Evolutionary conservation across 2,329 filamentous ascomycete species (phyloP), one percentile per base, ranked within the genome.

Genomic region (Didymella exigua): DNA sequence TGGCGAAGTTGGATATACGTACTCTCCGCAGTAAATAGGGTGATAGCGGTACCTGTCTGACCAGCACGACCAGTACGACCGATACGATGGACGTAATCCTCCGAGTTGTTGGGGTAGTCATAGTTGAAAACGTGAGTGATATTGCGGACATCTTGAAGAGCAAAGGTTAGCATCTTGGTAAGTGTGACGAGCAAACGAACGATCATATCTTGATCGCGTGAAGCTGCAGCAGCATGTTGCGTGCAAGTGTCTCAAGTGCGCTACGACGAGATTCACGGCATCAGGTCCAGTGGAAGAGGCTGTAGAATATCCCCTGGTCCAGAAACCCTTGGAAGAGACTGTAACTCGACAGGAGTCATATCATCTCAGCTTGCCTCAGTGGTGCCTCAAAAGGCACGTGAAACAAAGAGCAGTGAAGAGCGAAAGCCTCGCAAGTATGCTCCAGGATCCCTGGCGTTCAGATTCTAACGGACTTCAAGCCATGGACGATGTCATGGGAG

Each of bases 91-190:
- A 88, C 83, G 70, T 88, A 88, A 71, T 88, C 85, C 76, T 88
- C 85, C 70, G 85, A 87, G 76, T 88, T 98, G 84, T 98, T 98
- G 78, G 93, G 93, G 81, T 98, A 98, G 79, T 98, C 95, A 90
- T 98, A 97, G 88, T 98, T 98, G 82, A 99, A 86, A 81, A 99
- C 95, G 83, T 99, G 95, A 81, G 95, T 98, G 83, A 99, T 99
- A 86, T 99, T 96, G 82, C 93, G 93, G 84, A 99, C 95, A 89
- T 99, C 95, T 98, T 97, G 16, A 81, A 82, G 81, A 77, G 81
- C 76, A 84, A 78, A 86, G 84, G 90, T 96, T 96, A 96, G 91
- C 86, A 86, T 79, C 82, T 63, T 66, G 52, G 72, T 76, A 73
- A 78, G 72, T 72, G 57, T 62, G 65, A 63, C 67, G 70, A 77